Evolutionary conservation across 2,329 filamentous ascomycete genomes (phyloP).

Genomic region (Colletotrichum gloeosporioides): DNA sequence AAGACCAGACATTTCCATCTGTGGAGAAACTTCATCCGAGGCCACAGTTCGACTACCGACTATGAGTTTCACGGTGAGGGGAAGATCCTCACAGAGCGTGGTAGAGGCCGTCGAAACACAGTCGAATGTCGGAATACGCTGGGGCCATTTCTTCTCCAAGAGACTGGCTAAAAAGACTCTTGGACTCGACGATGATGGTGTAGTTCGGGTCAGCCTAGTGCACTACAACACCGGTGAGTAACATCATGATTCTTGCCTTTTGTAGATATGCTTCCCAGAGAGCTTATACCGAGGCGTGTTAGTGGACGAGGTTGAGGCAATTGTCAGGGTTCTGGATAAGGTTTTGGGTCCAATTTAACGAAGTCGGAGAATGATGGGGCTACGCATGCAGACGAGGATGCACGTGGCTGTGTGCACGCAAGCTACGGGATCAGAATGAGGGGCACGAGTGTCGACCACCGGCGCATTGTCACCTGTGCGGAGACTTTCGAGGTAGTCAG

Average conservation of each 20-base stretch:
- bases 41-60: slow-evolving; percentile 62
- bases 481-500: neutral
- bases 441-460: neutral
- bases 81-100: slow-evolving; percentile 45
- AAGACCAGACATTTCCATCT: slow-evolving; percentile 59
- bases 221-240: slow-evolving; percentile 73
- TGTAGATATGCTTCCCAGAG: neutral
- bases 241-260: neutral
- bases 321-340: neutral
- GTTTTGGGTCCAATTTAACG: neutral
- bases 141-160: slow-evolving; percentile 73
- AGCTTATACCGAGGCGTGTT: neutral
- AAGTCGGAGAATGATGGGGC: neutral
- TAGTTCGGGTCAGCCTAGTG: slow-evolving; percentile 71
- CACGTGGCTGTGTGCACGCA: neutral
- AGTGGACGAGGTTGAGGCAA: neutral
- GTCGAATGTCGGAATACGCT: slow-evolving; percentile 66
- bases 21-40: slow-evolving; percentile 58
- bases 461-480: neutral
- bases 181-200: slow-evolving; percentile 60
- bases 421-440: neutral
- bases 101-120: slow-evolving; percentile 64
- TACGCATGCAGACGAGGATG: neutral
- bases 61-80: slow-evolving; percentile 68
- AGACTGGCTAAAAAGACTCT: slow-evolving; percentile 65